Conservation (phyloP, 139 green algal genomes). For the Picochlorum sp. region DNA sequence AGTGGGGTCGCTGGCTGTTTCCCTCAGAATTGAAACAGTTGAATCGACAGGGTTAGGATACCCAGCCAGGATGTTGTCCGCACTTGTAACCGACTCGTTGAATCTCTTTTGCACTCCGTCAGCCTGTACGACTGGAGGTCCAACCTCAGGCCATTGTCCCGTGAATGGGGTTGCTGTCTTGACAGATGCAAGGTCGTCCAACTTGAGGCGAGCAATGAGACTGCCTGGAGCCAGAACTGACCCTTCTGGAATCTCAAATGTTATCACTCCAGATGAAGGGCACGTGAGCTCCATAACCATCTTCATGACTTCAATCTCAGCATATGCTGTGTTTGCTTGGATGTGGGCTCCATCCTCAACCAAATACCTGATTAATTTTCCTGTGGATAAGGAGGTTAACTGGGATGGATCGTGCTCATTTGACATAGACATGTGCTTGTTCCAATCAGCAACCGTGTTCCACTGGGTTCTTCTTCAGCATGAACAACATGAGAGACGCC, state of each 20-base stretch:
- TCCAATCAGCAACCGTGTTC: conserved; percentile 86
- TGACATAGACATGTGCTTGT: conserved; percentile 80
- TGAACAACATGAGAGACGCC: conserved; percentile 86
- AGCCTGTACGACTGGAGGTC: conserved; percentile 51
- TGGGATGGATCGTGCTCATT: conserved; percentile 48
- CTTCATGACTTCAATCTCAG: conserved; percentile 91
- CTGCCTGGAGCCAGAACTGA: conserved; percentile 58
- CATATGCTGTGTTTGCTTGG: conserved; percentile 58
- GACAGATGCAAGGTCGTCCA: conserved; percentile 55
- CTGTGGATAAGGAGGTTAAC: conserved; percentile 46
- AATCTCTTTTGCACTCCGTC: conserved; percentile 49
- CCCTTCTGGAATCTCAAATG: conserved; percentile 67
- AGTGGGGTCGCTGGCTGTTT: conserved; percentile 59
- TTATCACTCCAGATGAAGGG: conserved; percentile 58
- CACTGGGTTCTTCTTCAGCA: conserved; percentile 78
- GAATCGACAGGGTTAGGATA: conserved; percentile 49
- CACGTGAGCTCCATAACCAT: conserved; percentile 82
- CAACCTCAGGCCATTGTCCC: conserved; percentile 61
- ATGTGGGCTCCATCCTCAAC: conserved; percentile 62
- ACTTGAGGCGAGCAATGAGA: conserved; percentile 69
- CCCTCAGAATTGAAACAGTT: conserved; percentile 59
- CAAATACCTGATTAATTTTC: conserved; percentile 77
- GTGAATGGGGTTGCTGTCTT: conserved; percentile 42
- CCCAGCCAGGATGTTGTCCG: conserved; percentile 57
- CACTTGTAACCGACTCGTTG: conserved; percentile 34